These are phyloP conservation scores for Xylaria palmicola DNA, from an alignment of 495 filamentous ascomycete species.

Conservation along the genomic window DNA sequence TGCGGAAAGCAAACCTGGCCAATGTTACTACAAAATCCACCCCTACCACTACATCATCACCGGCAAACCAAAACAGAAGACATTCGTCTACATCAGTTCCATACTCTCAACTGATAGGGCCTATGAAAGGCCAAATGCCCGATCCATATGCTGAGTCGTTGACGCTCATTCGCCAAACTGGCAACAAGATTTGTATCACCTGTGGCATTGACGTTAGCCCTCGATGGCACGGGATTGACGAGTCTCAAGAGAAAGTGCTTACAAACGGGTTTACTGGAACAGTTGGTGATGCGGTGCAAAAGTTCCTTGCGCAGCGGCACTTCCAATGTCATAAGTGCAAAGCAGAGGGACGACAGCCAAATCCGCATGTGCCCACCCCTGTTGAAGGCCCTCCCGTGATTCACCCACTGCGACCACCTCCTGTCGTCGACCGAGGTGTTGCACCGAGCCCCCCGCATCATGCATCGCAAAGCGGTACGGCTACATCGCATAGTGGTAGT, in stretches of 20 bases:
- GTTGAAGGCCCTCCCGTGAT: slow-evolving; percentile 34
- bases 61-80: slow-evolving; percentile 33
- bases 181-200: slow-evolving; percentile 53
- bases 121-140: too few species aligned
- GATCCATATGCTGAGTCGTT: not conserved
- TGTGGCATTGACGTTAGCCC: slow-evolving; percentile 61
- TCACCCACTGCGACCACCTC: slow-evolving; percentile 35
- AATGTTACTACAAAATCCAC: slow-evolving; percentile 43
- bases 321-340: slow-evolving; percentile 59
- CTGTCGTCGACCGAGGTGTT: slow-evolving; percentile 12
- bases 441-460: slow-evolving; percentile 18
- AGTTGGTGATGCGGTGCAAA: slow-evolving; percentile 41
- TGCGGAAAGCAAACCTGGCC: slow-evolving; percentile 71
- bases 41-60: slow-evolving; percentile 20
- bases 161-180: slow-evolving; percentile 21
- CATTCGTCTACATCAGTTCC: slow-evolving; percentile 34
- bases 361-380: slow-evolving; percentile 27
- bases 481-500: too few species aligned
- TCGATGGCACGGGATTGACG: slow-evolving; percentile 56
- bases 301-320: slow-evolving; percentile 50
- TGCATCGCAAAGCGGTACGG: too few species aligned
- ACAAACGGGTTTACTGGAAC: slow-evolving; percentile 42
- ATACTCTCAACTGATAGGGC: slow-evolving; percentile 6
- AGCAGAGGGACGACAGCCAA: slow-evolving; percentile 40
- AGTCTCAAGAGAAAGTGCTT: slow-evolving; percentile 39